Percentiles rank a stretch among this genome's conserved stretches.
phyloP scores from a whole-genome alignment of 108 stramenopile genomes.

The Cyclotella kingstonii region DNA sequence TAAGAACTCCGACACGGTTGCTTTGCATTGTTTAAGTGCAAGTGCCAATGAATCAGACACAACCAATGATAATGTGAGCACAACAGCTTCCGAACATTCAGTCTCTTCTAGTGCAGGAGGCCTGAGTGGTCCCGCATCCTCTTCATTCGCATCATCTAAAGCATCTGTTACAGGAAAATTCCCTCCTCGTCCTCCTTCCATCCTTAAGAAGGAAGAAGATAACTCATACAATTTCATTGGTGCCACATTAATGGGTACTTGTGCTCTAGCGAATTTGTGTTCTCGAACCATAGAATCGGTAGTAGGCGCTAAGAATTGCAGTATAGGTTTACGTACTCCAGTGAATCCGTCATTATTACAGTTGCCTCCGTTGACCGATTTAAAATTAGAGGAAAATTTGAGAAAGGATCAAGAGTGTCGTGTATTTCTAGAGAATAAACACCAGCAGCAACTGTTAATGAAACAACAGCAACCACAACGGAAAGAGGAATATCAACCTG shows the following conservation, averaged over 20 bases:
- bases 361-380: background rate
- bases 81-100: conserved; percentile 24
- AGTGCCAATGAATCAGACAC: conserved; percentile 36
- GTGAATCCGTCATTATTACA: background rate
- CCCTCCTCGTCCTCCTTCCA: conserved; percentile 4
- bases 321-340: background rate
- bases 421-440: too few species aligned
- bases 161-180: background rate
- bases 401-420: too few species aligned
- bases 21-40: conserved; percentile 7
- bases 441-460: too few species aligned
- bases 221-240: conserved; percentile 4
- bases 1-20: background rate
- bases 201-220: background rate
- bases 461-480: background rate
- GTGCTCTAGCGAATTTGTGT: conserved; percentile 38
- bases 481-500: background rate
- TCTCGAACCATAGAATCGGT: conserved; percentile 29
- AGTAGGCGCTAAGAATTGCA: background rate
- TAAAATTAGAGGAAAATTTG: too few species aligned
- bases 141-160: background rate
- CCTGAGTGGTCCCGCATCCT: background rate
- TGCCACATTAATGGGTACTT: conserved; percentile 37
- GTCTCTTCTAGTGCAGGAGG: too few species aligned
- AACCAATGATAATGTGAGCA: conserved; percentile 12